Evolutionary conservation across 768 basidiomycete species (phyloP).

Genomic region (Termitomyces sp.): DNA sequence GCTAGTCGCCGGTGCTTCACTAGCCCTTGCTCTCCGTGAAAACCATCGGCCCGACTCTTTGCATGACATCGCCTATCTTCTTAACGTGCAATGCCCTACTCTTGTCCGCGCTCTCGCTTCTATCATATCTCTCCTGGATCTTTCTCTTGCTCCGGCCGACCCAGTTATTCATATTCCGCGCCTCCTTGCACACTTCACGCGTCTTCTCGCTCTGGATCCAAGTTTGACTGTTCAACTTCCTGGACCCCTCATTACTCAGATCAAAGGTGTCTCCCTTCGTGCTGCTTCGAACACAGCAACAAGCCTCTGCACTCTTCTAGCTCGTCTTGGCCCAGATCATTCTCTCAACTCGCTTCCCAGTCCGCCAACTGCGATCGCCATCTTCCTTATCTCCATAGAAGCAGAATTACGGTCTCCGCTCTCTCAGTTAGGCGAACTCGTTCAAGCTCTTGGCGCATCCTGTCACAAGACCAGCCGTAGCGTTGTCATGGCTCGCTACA

Average conservation of each 20-base stretch:
- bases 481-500: constrained; percentile 67
- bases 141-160: constrained; percentile 50
- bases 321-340: constrained; percentile 31
- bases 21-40: constrained; percentile 70
- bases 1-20: constrained; percentile 60
- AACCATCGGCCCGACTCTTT: constrained; percentile 62
- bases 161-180: constrained; percentile 54
- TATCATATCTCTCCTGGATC: constrained; percentile 45
- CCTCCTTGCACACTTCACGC: constrained; percentile 48
- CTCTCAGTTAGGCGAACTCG: constrained; percentile 50
- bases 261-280: constrained; percentile 36
- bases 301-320: constrained; percentile 38
- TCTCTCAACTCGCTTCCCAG: constrained; percentile 31
- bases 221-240: constrained; percentile 24
- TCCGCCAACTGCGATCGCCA: constrained; percentile 57
- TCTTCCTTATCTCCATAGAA: constrained; percentile 68
- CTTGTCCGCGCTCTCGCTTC: constrained; percentile 53
- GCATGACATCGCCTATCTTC: constrained; percentile 61
- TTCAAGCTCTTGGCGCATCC: constrained; percentile 48
- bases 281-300: constrained; percentile 39
- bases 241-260: constrained; percentile 28
- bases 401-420: constrained; percentile 51
- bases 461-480: constrained; percentile 41
- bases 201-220: constrained; percentile 21
- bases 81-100: constrained; percentile 45